These are phyloP conservation scores for Parathielavia appendiculata DNA, from an alignment of 495 filamentous ascomycete genomes.

Conservation along the genomic window DNA sequence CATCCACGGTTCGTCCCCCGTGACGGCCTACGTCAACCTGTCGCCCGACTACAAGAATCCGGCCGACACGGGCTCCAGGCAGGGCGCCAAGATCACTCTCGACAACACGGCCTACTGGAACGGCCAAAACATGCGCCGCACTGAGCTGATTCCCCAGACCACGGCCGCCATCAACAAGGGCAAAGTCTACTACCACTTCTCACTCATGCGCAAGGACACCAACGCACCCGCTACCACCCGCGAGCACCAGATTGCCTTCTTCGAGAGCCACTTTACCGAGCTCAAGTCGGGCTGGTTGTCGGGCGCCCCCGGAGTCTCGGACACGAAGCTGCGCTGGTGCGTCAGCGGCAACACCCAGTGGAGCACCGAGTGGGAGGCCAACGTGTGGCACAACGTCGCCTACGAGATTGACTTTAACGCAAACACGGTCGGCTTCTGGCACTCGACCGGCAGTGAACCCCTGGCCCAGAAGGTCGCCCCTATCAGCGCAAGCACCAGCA, in stretches of 20 bases:
- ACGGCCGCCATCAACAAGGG: slow-evolving; percentile 56
- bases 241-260: slow-evolving; percentile 74
- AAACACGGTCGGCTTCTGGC: slow-evolving; percentile 62
- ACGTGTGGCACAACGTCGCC: slow-evolving; percentile 74
- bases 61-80: slow-evolving; percentile 53
- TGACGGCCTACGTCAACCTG: slow-evolving; percentile 56
- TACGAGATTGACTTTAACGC: slow-evolving; percentile 61
- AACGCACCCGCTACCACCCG: slow-evolving; percentile 57
- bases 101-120: slow-evolving; percentile 58
- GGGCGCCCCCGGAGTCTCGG: slow-evolving; percentile 50
- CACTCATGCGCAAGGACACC: slow-evolving; percentile 51
- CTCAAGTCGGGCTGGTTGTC: slow-evolving; percentile 64
- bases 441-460: slow-evolving; percentile 54
- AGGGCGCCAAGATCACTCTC: slow-evolving; percentile 66
- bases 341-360: slow-evolving; percentile 40
- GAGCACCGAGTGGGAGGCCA: slow-evolving; percentile 46
- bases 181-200: slow-evolving; percentile 66
- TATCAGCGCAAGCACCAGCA: slow-evolving; percentile 53
- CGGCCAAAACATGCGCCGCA: slow-evolving; percentile 52
- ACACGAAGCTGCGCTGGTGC: slow-evolving; percentile 44
- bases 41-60: slow-evolving; percentile 59
- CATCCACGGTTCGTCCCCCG: slow-evolving; percentile 57
- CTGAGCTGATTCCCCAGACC: slow-evolving; percentile 65
- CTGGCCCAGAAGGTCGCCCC: slow-evolving; percentile 53
- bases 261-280: slow-evolving; percentile 72